A percentile compares a stretch with the other conserved stretches of the same genome.
Evolutionary conservation across 1,284 basidiomycete species (phyloP).

Genomic region (Trichosporon sp.): DNA sequence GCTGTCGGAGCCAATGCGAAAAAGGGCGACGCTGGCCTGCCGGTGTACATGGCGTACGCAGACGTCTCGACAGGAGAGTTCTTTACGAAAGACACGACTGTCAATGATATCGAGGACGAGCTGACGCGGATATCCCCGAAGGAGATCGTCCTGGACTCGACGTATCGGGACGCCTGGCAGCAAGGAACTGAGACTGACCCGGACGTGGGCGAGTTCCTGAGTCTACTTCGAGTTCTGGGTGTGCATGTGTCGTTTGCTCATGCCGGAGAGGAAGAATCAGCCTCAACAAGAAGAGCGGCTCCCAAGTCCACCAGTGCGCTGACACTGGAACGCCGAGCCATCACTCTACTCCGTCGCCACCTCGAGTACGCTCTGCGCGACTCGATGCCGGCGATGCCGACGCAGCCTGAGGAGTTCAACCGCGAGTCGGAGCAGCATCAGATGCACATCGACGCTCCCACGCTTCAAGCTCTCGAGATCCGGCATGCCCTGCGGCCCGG

Average conservation of each 20-base stretch:
- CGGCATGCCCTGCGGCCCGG: constrained; percentile 71
- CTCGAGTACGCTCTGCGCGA: constrained; percentile 70
- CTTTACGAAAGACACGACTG: constrained; percentile 63
- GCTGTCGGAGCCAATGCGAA: constrained; percentile 29
- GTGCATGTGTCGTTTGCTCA: constrained; percentile 41
- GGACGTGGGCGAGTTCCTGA: constrained; percentile 1
- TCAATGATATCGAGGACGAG: constrained; percentile 68
- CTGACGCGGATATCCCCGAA: constrained; percentile 74
- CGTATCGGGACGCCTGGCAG: constrained; percentile 47
- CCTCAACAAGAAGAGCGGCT: neutral
- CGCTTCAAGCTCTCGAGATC: constrained; percentile 83
- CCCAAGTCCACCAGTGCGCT: neutral
- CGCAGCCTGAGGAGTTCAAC: constrained; percentile 53
- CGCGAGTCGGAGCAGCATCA: constrained; percentile 58
- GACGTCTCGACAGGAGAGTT: constrained; percentile 95
- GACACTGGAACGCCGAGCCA: constrained; percentile 50
- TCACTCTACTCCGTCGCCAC: constrained; percentile 64
- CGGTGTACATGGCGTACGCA: constrained; percentile 67
- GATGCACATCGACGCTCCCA: constrained; percentile 88
- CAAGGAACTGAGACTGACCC: neutral
- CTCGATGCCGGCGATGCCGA: constrained; percentile 62
- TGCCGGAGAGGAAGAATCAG: constrained; percentile 6
- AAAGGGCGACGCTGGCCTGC: constrained; percentile 4
- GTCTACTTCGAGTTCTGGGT: constrained; percentile 32
- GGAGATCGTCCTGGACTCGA: constrained; percentile 68